These are phyloP conservation scores for Lentinula detonsa DNA, from an alignment of 768 basidiomycete genomes.

Conservation along the genomic window DNA sequence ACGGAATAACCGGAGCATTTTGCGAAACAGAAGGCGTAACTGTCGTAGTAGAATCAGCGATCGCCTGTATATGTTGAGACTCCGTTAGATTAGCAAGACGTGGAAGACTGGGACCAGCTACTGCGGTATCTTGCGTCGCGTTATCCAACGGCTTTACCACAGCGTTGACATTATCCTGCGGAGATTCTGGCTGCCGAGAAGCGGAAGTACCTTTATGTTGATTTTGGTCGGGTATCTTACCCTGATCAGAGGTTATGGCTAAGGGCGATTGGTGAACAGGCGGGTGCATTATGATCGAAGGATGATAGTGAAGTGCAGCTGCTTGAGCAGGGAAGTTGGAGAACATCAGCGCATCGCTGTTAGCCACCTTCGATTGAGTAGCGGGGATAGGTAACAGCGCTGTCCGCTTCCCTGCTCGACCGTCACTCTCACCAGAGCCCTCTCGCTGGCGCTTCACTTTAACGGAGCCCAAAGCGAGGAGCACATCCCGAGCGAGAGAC, in stretches of 20 bases:
- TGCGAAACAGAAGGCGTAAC: background rate
- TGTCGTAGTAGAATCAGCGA: background rate
- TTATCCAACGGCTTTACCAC: background rate
- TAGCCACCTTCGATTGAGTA: background rate
- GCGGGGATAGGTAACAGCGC: background rate
- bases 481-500: slow-evolving; percentile 49
- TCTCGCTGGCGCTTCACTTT: background rate
- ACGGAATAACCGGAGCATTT: background rate
- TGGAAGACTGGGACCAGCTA: background rate
- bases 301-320: background rate
- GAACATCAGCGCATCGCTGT: background rate
- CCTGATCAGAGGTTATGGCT: background rate
- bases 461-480: slow-evolving; percentile 40
- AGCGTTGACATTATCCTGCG: background rate
- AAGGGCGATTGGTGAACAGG: background rate
- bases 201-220: background rate
- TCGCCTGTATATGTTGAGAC: background rate
- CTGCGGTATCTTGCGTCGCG: background rate
- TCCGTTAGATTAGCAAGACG: background rate
- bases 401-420: background rate
- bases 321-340: too few species aligned
- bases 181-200: background rate
- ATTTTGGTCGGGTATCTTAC: background rate
- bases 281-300: background rate
- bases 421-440: background rate